Evolutionary conservation across 2,329 filamentous ascomycete genomes (phyloP).

Genomic region (Aspergillus calidoustus): DNA sequence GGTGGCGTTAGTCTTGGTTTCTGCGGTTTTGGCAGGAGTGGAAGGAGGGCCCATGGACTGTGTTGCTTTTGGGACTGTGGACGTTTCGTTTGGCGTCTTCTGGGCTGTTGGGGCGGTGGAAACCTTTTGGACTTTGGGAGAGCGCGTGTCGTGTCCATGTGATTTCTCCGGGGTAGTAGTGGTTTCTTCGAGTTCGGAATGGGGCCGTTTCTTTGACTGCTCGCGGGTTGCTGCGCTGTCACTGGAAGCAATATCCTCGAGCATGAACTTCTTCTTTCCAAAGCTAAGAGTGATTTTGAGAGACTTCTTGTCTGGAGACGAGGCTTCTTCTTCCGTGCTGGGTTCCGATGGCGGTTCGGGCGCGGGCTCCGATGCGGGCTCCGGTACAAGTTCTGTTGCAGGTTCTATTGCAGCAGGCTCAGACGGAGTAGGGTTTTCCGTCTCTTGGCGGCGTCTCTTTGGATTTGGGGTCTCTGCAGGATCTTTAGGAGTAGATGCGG

Average conservation of each 20-base stretch:
- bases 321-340: not conserved
- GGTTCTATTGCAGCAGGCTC: not conserved
- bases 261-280: slow-evolving; percentile 9
- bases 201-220: slow-evolving; percentile 23
- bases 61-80: not conserved
- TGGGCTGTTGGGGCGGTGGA: not conserved
- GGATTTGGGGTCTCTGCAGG: slow-evolving; percentile 10
- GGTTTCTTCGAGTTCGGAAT: slow-evolving; percentile 19
- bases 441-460: slow-evolving; percentile 23
- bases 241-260: not conserved
- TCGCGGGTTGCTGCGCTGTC: not conserved
- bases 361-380: not conserved
- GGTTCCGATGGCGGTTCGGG: slow-evolving; percentile 3
- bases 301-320: slow-evolving; percentile 14
- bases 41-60: not conserved
- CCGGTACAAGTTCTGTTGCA: not conserved
- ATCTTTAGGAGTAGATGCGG: slow-evolving; percentile 6
- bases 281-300: slow-evolving; percentile 23
- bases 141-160: not conserved
- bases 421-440: not conserved
- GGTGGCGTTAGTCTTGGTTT: not conserved
- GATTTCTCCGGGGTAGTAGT: slow-evolving; percentile 2
- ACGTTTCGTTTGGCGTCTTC: not conserved
- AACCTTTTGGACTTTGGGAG: slow-evolving; percentile 11
- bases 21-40: slow-evolving; percentile 5